Base-by-base conservation (phyloP, 345 rosid species). In the Hirschfeldia incana region DNA sequence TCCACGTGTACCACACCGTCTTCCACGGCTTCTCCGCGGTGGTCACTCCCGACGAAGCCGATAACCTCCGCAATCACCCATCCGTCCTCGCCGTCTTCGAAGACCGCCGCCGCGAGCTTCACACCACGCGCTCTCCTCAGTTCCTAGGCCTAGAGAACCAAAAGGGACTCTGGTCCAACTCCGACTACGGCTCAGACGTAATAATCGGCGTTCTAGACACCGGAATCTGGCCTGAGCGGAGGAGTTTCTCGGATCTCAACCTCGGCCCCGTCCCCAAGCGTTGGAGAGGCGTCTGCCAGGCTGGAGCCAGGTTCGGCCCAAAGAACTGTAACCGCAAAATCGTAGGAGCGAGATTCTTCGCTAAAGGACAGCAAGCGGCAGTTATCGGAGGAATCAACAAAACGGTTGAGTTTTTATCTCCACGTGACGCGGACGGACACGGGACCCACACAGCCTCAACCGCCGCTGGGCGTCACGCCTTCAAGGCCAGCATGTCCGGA, bases 1-100 rank as follows among this genome's bases (percentile, higher is more conserved):
- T 90, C 68, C 98, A 94, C 69, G 77, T 84, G 1, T 94, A 93
- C 81, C 93, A 92, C 87, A 88, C 93, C 34, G 97, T 94, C 79
- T 94, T 94, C 89, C 94, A 93, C 46, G 97, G 97, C 71, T 93
- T 94, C 87, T 94, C 96, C 44, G 98, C 98, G 44, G 53, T 79
- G 6, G 72, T 93, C 1, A 80, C 88, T 10, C 80, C 87, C 0
- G 65, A 82, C 15, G 79, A 84, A n/a, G 89, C 89, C 29, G 81
- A 81, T 33, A 65, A 76, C 39, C 87, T 94, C 65, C 71, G 84
- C 30, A 76, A 74, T 3, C 91, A 89, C 78, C 96, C 96, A 1
- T 73, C 94, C 0, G 87, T 94, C 16, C 94, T 94, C 75, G 83
- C 92, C 2, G 85, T 87, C 28, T 72, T 91, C 28, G 89, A 89